Evolutionary conservation across 495 filamentous ascomycete genomes (phyloP), one percentile per base, ranked within the genome.

Genomic region (Echria macrotheca): DNA sequence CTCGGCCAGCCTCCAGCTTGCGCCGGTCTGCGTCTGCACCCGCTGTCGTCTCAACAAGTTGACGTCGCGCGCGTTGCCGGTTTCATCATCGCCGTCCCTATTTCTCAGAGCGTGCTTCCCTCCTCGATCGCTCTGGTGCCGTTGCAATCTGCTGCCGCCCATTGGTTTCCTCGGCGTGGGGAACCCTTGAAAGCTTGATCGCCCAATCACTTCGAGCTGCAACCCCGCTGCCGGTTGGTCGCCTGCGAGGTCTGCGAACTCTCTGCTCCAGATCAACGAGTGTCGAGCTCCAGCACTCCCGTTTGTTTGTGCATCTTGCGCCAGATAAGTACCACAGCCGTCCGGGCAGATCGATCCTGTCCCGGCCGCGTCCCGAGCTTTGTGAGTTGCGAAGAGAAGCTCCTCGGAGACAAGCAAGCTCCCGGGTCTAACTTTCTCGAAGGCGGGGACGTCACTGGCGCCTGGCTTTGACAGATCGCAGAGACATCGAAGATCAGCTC

Each of bases 151-250:
- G 52, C 31, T 57, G 44, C 56, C 47, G 55, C 57, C 48, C 28
- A 60, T 64, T 62, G 63, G 58, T 42, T 12, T 48, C 50, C 45
- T 44, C 14, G 50, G 60, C 58, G 60, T 61, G 63, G 63, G 63
- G 61, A 61, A 66, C 45, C 58, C 50, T 54, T 49, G 58, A 52
- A 59, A 54, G 49, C 47, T 55, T 52, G 44, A 57, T 49, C 26
- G 35, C 47, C 63, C 60, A 64, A 66, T 64, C 58, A 49, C 45
- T 48, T 49, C 46, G 14, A 39, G 19, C 41, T 54, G 38, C 44
- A 55, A 65, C 61, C 61, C 58, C 58, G 60, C 60, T 54, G 60
- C 54, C 55, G 58, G 60, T 54, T 55, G 55, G n/a, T n/a, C 53
- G 47, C 49, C 46, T 40, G 29, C 22, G 31, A 48, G 29, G 49